Percentiles rank a stretch among this genome's conserved stretches.
Evolutionary conservation across 257 asterid genomes (phyloP).

Genomic region (Agastache rugosa): DNA sequence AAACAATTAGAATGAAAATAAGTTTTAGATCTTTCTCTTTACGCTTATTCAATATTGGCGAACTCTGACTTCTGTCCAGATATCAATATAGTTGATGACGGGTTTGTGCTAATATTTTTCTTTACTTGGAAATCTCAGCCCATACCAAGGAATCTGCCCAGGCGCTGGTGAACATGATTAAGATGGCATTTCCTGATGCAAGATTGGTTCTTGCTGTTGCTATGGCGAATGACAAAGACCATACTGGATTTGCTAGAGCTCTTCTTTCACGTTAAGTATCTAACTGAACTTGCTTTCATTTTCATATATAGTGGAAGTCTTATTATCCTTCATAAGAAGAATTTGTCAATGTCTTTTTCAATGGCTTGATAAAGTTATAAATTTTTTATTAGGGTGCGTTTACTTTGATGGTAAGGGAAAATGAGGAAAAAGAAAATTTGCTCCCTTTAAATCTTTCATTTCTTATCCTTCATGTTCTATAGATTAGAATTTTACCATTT

Average conservation of each 20-base stretch:
- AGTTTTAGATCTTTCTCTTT: slow-evolving; percentile 29
- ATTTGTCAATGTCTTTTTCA: not conserved
- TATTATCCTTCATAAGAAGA: not conserved
- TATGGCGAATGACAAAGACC: slow-evolving; percentile 97
- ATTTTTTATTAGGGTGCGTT: not conserved
- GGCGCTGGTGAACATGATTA: slow-evolving; percentile 69
- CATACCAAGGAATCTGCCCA: slow-evolving; percentile 95
- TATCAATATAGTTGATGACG: slow-evolving; percentile 11
- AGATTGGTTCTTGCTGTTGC: slow-evolving; percentile 79
- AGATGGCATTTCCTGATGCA: slow-evolving; percentile 60
- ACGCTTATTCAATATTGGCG: slow-evolving; percentile 19
- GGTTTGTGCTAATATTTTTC: slow-evolving; percentile 24
- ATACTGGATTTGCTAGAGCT: slow-evolving; percentile 76
- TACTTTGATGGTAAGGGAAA: too few relatives aligned
- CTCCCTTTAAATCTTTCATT: too few relatives aligned
- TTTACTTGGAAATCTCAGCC: slow-evolving; percentile 54
- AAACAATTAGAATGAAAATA: slow-evolving; percentile 11
- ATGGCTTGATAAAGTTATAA: not conserved
- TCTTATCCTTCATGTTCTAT: too few relatives aligned
- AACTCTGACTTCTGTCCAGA: slow-evolving; percentile 14
- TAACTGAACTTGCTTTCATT: slow-evolving; percentile 10
- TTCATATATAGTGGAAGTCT: not conserved
- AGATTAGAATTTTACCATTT: too few relatives aligned
- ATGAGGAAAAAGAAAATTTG: too few relatives aligned
- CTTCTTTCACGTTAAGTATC: slow-evolving; percentile 70